Evolutionary conservation across 2,329 filamentous ascomycete genomes (phyloP).

Genomic region (Neopestalotiopsis rosae): DNA sequence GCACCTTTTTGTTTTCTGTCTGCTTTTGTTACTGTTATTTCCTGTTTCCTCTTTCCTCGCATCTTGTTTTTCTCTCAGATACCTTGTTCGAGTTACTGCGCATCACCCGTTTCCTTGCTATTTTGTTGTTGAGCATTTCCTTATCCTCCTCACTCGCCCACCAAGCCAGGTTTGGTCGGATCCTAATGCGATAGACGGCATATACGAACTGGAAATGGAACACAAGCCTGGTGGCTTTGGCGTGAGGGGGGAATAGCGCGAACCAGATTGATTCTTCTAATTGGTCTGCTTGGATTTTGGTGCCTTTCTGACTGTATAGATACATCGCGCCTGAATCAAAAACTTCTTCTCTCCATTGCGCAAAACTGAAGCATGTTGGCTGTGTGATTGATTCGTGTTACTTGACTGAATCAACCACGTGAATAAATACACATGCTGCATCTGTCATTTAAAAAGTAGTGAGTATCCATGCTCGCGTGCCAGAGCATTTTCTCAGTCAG

Average conservation of each 20-base stretch:
- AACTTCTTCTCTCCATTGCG: constrained; percentile 19
- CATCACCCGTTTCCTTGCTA: constrained; percentile 23
- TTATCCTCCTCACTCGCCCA: constrained; percentile 22
- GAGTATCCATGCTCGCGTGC: too few relatives aligned
- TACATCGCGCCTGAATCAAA: constrained; percentile 22
- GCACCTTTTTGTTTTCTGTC: constrained; percentile 48
- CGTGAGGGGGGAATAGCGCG: constrained; percentile 25
- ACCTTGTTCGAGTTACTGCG: constrained; percentile 64
- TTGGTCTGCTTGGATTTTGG: constrained; percentile 28
- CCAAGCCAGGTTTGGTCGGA: constrained; percentile 27
- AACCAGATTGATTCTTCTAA: constrained; percentile 35
- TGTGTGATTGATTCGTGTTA: not conserved
- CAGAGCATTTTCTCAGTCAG: too few relatives aligned
- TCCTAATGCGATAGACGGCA: constrained; percentile 32
- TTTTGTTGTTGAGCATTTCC: constrained; percentile 15
- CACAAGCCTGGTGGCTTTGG: constrained; percentile 26
- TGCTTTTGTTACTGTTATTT: constrained; percentile 32
- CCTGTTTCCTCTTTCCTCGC: constrained; percentile 28
- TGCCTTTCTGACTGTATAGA: constrained; percentile 35
- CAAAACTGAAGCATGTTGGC: not conserved
- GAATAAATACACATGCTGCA: too few relatives aligned
- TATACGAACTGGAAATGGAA: constrained; percentile 23
- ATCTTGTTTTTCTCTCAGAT: constrained; percentile 48
- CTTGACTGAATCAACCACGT: too few relatives aligned
- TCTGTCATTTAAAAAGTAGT: too few relatives aligned